These are phyloP conservation scores for Amorphotheca resinae DNA, from an alignment of 495 filamentous ascomycete species.

Conservation along the genomic window DNA sequence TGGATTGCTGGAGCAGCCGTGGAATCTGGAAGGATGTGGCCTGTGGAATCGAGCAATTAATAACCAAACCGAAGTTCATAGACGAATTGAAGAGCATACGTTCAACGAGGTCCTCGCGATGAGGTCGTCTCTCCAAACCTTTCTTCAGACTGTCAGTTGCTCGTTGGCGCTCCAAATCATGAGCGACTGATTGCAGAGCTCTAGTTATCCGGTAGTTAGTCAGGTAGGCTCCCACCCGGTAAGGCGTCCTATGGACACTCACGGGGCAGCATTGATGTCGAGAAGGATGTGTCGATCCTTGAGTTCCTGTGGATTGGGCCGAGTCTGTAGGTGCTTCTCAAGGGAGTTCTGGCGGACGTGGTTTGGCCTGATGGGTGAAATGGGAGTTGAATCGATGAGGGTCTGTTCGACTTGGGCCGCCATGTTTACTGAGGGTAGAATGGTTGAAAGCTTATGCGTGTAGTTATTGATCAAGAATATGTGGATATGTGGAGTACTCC, in stretches of 20 bases:
- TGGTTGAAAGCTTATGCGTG: too few relatives aligned
- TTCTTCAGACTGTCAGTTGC: conserved; percentile 54
- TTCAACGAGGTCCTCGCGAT: conserved; percentile 55
- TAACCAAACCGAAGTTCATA: conserved; percentile 1
- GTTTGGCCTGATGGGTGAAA: conserved; percentile 43
- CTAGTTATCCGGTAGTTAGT: conserved; percentile 25
- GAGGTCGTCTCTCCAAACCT: conserved; percentile 49
- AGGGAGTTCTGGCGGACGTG: conserved; percentile 74
- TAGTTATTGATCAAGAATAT: too few relatives aligned
- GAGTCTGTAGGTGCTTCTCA: conserved; percentile 68
- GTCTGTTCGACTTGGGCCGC: not conserved
- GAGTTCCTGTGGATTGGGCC: conserved; percentile 70
- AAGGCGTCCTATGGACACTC: conserved; percentile 15
- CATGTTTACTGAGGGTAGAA: not conserved
- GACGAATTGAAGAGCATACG: conserved; percentile 50
- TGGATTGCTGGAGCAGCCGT: conserved; percentile 62
- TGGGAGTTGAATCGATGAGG: conserved; percentile 30
- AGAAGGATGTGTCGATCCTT: conserved; percentile 62
- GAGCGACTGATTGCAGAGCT: conserved; percentile 46
- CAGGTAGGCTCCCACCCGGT: not conserved
- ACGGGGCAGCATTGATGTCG: conserved; percentile 62
- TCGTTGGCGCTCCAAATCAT: conserved; percentile 53
- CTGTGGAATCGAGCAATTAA: conserved; percentile 30
- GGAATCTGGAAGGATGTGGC: conserved; percentile 73
- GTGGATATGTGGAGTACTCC: too few relatives aligned